Base-by-base conservation (phyloP, 331 rosid species). In the Cydonia oblonga region DNA sequence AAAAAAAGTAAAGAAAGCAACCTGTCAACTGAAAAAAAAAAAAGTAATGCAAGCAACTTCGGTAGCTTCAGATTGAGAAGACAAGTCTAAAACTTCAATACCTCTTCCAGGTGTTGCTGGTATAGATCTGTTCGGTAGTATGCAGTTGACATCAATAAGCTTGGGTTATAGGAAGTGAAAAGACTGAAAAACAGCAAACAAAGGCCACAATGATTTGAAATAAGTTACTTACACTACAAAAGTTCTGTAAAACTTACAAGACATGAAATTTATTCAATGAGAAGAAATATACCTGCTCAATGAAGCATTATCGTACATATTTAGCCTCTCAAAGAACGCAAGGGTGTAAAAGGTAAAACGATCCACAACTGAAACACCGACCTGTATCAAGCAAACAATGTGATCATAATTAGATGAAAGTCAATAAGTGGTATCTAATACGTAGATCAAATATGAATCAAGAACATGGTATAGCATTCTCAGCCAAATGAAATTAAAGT, bases 311-410 rank as follows among this genome's bases (percentile, higher is more conserved):
- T 88, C 97, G 75, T 89, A 85, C 91, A 93, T 91, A 83, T 90
- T 93, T 72, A 93, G 87, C 80, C 75, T 86, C 90, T 93, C 97
- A 76, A 93, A 93, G 84, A 93, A 91, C 61, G 91, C 90, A 42
- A 91, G 96, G 3, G 97, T 91, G 87, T 89, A 91, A 75, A 76
- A 91, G 9, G 98, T 93, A 77, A 88, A 91, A 74, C 98, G 96
- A 76, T 93, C 98, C 29, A 93, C 97, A 72, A 93, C 98, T 22
- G 96, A 91, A 64, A 93, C 98, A 51, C 98, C 97, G 76, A 93
- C 91, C 98, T 89, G 85, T 49, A 74, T 76, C 23, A 68, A 40
- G 29, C 42, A 66, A 68, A 68, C 38, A 56, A 42, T 18, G 58
- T 19, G 19, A 25, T 6, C 42, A 51, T 23, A 62, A 44, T 59